Base-by-base conservation (phyloP, 192 early-diverging fungal genomes). In the Backusella psychrophila region DNA sequence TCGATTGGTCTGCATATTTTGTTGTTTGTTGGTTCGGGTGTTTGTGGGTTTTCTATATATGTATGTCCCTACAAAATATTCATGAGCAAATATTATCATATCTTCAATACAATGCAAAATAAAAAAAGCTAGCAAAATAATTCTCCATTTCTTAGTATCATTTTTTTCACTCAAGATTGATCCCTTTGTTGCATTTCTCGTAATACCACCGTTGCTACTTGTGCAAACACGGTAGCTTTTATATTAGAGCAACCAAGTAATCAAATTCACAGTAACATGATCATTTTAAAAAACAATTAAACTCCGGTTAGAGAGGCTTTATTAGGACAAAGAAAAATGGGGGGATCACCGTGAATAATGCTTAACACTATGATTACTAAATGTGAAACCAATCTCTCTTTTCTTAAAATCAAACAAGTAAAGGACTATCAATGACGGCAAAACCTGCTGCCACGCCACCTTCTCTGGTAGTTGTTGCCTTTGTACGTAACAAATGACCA, bases 381-480 rank as follows among this genome's bases (percentile, higher is more conserved):
- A 12, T 56, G 8, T 8, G 6, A 23, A 56, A 56, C 6, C 2
- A 23, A 3, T 8, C 23, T 29, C 26, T 29, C 7, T 7, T 53
- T 53, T 53, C 21, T 63, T 63, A 63, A 9, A 63, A 69, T 72
- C 63, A 73, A n/a, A 67, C 9, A 34, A 97, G 83, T 36, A 96
- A 78, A 31, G 93, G 90, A 71, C 91, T 93, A 78, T 97, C 95
- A 80, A 98, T 91, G 14, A 98, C 97, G 31, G 93, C 92, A 87
- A 93, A 97, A 73, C 98, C 98, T 39, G 95, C 94, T 0, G 96
- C 96, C 4, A 99, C 97, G 15, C 98, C 98, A 23, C 98, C 98
- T 82, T 99, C 98, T 63, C 94, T 91, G 3, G 92, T 91, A 63
- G 90, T 90, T 14, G 88, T 85, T 0, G 87, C 88, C 80, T 99